Evolutionary conservation across 805 yeast species (phyloP), one percentile per base, ranked within the genome.

Genomic region (Yamadazyma nakazawae): DNA sequence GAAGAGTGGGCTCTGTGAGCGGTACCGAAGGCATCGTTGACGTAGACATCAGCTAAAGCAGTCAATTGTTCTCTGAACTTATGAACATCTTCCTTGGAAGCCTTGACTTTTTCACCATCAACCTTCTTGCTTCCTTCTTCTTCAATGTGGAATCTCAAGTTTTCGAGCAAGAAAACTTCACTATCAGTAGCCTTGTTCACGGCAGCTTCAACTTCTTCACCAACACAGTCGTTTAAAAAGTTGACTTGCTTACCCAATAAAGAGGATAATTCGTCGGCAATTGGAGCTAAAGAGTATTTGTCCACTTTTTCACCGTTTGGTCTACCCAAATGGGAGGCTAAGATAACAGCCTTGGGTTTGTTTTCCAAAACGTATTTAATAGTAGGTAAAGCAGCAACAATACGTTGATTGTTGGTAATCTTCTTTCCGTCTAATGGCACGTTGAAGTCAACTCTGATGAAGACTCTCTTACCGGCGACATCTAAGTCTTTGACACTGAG

Each of bases 1-100:
- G 99, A 94, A 46, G 97, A 90, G 80, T 94, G 99, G 54, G 99
- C 99, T 81, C 99, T 89, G 86, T 94, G 99, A 48, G 98, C 97
- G 54, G 99, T 94, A 72, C 99, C 99, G 65, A 94, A 94, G 49
- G 97, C 98, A 71, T 94, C 99, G 77, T 94, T 85, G 70, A 94
- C 82, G 80, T 94, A 94, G 56, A 94, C 96, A 64, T 94, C 99
- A 58, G 97, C 98, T 64, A 94, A 80, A 47, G 90, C 75, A 62
- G 96, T 87, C 75, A 94, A 83, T 67, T 87, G 83, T 63, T 81
- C 66, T 82, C 99, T 88, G 87, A 94, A 94, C 60, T 75, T 80
- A 66, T 77, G 84, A 59, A 94, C 97, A 56, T 72, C 87, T 63
- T 80, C 96, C 54, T 83, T 76, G 57, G 87, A 82, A 54, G 98